Base-by-base conservation (phyloP, 2,329 filamentous ascomycete genomes). In the Sporothrix variecibatus region DNA sequence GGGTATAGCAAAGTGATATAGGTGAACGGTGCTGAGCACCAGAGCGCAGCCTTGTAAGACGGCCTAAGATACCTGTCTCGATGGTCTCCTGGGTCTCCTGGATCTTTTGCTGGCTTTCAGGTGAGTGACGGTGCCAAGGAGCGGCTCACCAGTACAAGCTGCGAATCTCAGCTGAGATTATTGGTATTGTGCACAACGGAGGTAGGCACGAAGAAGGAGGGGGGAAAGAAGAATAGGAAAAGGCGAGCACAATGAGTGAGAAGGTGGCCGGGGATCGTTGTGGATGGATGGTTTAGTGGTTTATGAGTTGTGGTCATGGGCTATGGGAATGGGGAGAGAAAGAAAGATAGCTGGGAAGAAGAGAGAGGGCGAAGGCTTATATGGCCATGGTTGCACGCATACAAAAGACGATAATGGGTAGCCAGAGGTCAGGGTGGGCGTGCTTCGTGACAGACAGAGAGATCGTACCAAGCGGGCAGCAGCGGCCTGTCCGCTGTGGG, bases 391-490 rank as follows among this genome's bases (percentile, higher is more conserved):
- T 49, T 51, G 69, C 71, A 73, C 53, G n/a, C 53, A 71, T 62
- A 26, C 62, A 51, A 26, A 51, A 17, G 38, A 23, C 3, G n/a
- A 26, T 26, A 67, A 34, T 53, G 67, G 46, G 46, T 17, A 56
- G 28, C 68, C 51, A 71, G 58, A 72, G 70, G 70, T 64, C 70
- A 64, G 73, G 68, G 53, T 58, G 38, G 26, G 40, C 26, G 72
- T 60, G 62, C 60, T 71, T 65, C 58, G 56, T 74, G 72, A 62
- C 56, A 56, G 28, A 38, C 12, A 69, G 51, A 9, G 46, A 43
- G 72, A 68, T 72, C 73, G 68, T 71, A 74, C 73, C 73, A 74
- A 64, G 38, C 70, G 56, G 58, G 56, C 72, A 74, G 58, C 12
- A 60, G 20, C 68, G 73, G 73, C 34, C 60, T 58, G 60, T 56